Evolutionary conservation across 164 flowering plant species (phyloP), one percentile per base, ranked within the genome.

Genomic region (Magnolia changhungtana): DNA sequence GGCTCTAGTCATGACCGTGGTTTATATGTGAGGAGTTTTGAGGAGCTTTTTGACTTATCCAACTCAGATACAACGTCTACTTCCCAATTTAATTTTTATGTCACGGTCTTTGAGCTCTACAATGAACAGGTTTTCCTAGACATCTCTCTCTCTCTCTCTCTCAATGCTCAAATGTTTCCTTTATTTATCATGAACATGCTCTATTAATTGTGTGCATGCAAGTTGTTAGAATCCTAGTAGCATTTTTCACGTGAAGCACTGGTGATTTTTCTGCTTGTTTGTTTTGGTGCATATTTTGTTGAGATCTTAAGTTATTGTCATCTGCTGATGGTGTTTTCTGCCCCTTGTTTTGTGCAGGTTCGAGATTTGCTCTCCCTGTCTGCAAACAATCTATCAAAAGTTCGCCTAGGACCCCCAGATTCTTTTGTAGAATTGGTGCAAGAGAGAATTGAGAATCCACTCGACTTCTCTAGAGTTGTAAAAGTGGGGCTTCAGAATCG

Each of bases 1-100:
- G 99, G 99, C 78, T 89, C 97, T 78, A 87, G 82, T 85, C 85
- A 91, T 85, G 99, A 96, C 76, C 94, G 99, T 76, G 99, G 99
- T 75, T 81, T 96, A 70, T 94, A 91, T 85, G 89, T 86, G 63
- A 89, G 98, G 64, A 88, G 95, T 82, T 96, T 92, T 86, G 98
- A 96, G 87, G 98, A 96, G 88, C 85, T 96, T 67, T 96, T 94
- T 87, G 99, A 96, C 89, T 80, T 96, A 78, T 94, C 97, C 49
- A 92, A 92, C 82, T 90, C 93, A 29, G 98, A 96, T 83, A 81
- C 88, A 71, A 89, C 96, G 81, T 87, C 90, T 7, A 84, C 90
- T 61, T 90, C 97, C 70, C 85, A 77, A 75, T 93, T 84, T 75
- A 82, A 82, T 69, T 96, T 96, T 80, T 90, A 81, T 69, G 88